Conservation (phyloP, 2,329 filamentous ascomycete genomes). For the Pseudophaeomoniella oleicola region DNA sequence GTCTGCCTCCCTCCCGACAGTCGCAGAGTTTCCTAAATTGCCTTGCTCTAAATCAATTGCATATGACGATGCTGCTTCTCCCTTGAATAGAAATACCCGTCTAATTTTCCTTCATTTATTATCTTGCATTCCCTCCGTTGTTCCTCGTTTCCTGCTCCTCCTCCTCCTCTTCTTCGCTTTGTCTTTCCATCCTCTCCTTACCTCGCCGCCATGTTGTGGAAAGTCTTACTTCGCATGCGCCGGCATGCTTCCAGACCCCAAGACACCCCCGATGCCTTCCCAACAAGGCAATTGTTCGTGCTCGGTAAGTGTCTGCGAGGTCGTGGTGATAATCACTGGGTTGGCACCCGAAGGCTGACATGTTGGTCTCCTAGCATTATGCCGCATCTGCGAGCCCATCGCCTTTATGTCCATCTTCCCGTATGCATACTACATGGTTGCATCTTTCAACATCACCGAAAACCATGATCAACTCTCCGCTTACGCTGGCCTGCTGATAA, state of each 20-base stretch:
- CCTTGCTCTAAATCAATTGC: neutral
- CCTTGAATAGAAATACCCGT: too few relatives aligned
- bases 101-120: too few relatives aligned
- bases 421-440: slow-evolving; percentile 95
- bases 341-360: slow-evolving; percentile 8
- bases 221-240: neutral
- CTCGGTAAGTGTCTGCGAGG: slow-evolving; percentile 23
- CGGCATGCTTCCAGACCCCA: neutral
- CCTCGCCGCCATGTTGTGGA: neutral
- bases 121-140: too few relatives aligned
- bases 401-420: slow-evolving; percentile 99
- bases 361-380: slow-evolving; percentile 55
- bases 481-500: slow-evolving; percentile 92
- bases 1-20: neutral
- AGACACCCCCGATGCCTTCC: slow-evolving; percentile 33
- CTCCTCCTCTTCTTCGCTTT: slow-evolving; percentile 2
- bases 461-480: slow-evolving; percentile 70
- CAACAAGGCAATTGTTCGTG: slow-evolving; percentile 39
- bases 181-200: neutral
- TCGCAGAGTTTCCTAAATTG: neutral
- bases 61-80: neutral
- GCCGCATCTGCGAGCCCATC: slow-evolving; percentile 94
- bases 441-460: slow-evolving; percentile 73
- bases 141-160: slow-evolving; percentile 7
- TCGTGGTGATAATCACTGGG: neutral